phyloP scores from a whole-genome alignment of 495 filamentous ascomycete genomes.

The Penicillium argentinense region DNA sequence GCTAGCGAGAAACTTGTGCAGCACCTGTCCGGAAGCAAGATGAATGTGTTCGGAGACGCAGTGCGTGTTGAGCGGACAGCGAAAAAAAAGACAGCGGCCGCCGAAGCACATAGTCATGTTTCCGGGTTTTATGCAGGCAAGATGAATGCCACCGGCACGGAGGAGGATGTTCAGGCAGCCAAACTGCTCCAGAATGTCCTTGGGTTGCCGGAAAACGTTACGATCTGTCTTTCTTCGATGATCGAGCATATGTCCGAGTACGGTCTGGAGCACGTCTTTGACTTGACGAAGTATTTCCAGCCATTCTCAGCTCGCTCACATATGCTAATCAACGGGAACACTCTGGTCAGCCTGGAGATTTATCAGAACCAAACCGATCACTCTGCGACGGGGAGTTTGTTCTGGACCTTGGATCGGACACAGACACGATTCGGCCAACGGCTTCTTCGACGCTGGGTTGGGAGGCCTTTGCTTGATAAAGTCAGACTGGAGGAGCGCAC shows the following conservation, averaged over 20 bases:
- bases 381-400: conserved; percentile 80
- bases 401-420: conserved; percentile 95
- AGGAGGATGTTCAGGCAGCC: conserved; percentile 49
- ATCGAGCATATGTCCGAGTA: conserved; percentile 93
- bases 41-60: conserved; percentile 90
- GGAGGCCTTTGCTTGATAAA: conserved; percentile 82
- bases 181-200: conserved; percentile 82
- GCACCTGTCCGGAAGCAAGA: conserved; percentile 84
- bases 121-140: conserved; percentile 92
- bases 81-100: conserved; percentile 77
- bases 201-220: conserved; percentile 80
- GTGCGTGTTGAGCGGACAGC: conserved; percentile 77
- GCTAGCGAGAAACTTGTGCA: conserved; percentile 91
- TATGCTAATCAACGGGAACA: conserved; percentile 97
- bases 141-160: conserved; percentile 58
- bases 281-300: conserved; percentile 96
- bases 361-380: conserved; percentile 95
- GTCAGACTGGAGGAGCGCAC: conserved; percentile 77
- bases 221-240: conserved; percentile 93
- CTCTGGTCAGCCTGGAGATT: conserved; percentile 88
- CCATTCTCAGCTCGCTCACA: conserved; percentile 92
- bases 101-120: conserved; percentile 84
- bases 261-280: conserved; percentile 92
- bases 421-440: conserved; percentile 86
- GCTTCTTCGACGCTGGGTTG: conserved; percentile 92